Percentiles rank a stretch among this genome's conserved stretches.
Evolutionary conservation across 768 basidiomycete genomes (phyloP).

Genomic region (Pleurotus cornucopiae): DNA sequence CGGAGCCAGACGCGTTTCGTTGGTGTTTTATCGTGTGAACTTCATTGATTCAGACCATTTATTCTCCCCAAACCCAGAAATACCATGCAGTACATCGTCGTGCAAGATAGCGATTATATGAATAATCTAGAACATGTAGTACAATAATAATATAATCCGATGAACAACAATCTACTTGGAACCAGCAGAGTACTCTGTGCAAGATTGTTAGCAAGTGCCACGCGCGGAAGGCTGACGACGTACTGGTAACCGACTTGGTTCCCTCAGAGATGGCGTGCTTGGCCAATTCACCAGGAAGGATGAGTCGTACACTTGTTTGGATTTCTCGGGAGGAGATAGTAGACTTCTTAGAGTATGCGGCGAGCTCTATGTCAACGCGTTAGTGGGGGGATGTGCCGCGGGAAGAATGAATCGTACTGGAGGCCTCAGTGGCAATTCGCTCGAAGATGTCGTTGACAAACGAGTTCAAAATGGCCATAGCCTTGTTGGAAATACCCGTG

Average conservation of each 20-base stretch:
- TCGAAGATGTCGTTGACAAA: constrained; percentile 96
- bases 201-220: not conserved
- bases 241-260: constrained; percentile 54
- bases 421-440: constrained; percentile 86
- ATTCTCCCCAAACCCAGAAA: not conserved
- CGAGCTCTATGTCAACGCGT: constrained; percentile 60
- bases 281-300: constrained; percentile 95
- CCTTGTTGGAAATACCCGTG: constrained; percentile 98
- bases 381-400: no score
- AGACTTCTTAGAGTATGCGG: constrained; percentile 97
- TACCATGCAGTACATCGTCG: not conserved
- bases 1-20: not conserved
- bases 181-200: constrained; percentile 4
- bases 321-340: constrained; percentile 99
- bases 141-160: constrained; percentile 8
- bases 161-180: not conserved
- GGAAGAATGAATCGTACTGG: constrained; percentile 48
- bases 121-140: constrained; percentile 5
- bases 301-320: constrained; percentile 92
- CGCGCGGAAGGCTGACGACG: constrained; percentile 18
- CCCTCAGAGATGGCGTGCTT: constrained; percentile 99
- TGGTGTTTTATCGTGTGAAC: not conserved
- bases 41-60: no score
- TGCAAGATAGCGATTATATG: not conserved
- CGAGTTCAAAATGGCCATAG: constrained; percentile 88